phyloP scores from a whole-genome alignment of 108 stramenopile species.

The Chaetoceros muelleri region DNA sequence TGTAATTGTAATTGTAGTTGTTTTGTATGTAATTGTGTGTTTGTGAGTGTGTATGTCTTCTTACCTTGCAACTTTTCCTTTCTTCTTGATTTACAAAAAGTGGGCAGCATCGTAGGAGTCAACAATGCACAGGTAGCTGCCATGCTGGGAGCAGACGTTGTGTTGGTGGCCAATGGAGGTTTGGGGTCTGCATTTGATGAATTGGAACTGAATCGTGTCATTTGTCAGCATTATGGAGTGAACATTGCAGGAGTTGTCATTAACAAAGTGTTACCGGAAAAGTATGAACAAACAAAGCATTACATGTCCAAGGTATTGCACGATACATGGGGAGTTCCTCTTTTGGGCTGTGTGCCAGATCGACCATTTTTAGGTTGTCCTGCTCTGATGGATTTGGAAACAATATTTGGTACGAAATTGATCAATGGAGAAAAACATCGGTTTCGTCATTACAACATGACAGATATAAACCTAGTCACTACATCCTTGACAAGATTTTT shows the following conservation, averaged over 20 bases:
- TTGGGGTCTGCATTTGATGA: slow-evolving; percentile 86
- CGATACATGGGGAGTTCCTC: slow-evolving; percentile 56
- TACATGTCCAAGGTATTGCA: slow-evolving; percentile 54
- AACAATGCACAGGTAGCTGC: slow-evolving; percentile 83
- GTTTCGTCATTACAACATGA: slow-evolving; percentile 62
- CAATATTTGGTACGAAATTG: slow-evolving; percentile 52
- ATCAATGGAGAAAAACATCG: slow-evolving; percentile 60
- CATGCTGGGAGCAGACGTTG: slow-evolving; percentile 72
- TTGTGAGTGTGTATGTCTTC: no score
- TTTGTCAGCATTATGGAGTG: slow-evolving; percentile 72
- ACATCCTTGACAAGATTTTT: slow-evolving; percentile 75
- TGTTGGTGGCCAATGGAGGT: slow-evolving; percentile 90
- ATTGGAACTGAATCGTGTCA: slow-evolving; percentile 67
- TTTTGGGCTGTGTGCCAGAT: slow-evolving; percentile 85
- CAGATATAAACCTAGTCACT: slow-evolving; percentile 70
- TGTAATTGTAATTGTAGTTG: no score
- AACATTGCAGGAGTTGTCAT: slow-evolving; percentile 76
- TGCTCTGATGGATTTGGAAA: slow-evolving; percentile 69
- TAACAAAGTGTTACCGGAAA: slow-evolving; percentile 84
- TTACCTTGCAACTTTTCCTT: no score
- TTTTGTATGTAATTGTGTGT: no score
- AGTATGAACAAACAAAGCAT: slow-evolving; percentile 60
- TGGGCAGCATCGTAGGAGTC: slow-evolving; percentile 68
- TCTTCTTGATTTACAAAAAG: no score
- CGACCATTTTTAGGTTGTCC: slow-evolving; percentile 80